Base-by-base conservation (phyloP, 208 protist genomes). In the Trypanosoma caninum region DNA sequence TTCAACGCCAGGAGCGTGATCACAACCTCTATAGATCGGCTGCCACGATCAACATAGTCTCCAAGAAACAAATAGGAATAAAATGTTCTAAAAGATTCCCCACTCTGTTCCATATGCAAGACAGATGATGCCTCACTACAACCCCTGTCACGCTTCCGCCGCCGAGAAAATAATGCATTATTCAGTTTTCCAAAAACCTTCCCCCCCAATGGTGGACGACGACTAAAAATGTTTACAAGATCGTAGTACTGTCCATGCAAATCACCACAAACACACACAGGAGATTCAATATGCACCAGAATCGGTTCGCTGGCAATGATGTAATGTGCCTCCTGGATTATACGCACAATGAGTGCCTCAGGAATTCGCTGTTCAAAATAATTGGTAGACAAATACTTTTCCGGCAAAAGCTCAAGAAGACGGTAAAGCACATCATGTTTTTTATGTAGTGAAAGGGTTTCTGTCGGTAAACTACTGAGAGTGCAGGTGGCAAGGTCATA, bases 241-340 rank as follows among this genome's bases (percentile, higher is more conserved):
- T 99, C 97, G 69, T 98, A 98, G 71, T 94, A 99, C 74, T 99
- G 98, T 1, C 98, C 98, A 69, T 99, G 98, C 25, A 97, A 81
- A 72, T 99, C 98, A n/a, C 98, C 98, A 82, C 97, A 99, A 25
- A 99, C 84, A 28, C 92, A 98, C 28, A 99, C 79, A 25, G 92
- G 92, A 9, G 87, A 84, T 25, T 91, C 68, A 7, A 97, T 10
- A 25, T 90, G 56, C 1, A 87, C 51, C 0, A 95, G 22, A 23
- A 85, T 71, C 16, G 88, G 88, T 55, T 97, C 92, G 47, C 48
- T 71, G 0, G 65, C 57, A 47, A 96, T 84, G 37, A 94, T 68
- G 6, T 55, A 34, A 27, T 80, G 60, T 4, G 84, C 85, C 33
- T 76, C 69, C 13, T 72, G 35, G 8, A 90, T 59, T 62, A 94